Evolutionary conservation across 2,329 filamentous ascomycete genomes (phyloP).

Genomic region (Ceratocystis diversiconidia): DNA sequence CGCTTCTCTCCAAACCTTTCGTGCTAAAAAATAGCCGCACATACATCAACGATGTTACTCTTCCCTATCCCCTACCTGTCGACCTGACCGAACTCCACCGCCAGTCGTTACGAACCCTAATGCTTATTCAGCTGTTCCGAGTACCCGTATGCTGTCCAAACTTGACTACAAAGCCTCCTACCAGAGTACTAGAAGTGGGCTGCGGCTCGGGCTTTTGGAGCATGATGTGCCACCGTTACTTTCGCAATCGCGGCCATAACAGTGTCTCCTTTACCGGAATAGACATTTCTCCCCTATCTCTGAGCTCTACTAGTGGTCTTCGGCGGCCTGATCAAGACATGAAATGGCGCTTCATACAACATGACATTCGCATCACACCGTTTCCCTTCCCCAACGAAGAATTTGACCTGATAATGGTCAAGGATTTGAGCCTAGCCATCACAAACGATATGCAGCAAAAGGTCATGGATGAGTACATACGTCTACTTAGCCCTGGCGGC

Average conservation of each 20-base stretch:
- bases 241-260: slow-evolving; percentile 50
- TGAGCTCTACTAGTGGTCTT: slow-evolving; percentile 26
- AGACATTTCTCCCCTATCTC: slow-evolving; percentile 61
- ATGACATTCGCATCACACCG: slow-evolving; percentile 62
- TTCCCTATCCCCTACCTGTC: slow-evolving; percentile 73
- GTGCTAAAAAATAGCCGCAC: slow-evolving; percentile 63
- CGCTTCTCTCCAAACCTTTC: slow-evolving; percentile 39
- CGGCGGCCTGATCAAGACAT: slow-evolving; percentile 53
- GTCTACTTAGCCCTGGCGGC: slow-evolving; percentile 64
- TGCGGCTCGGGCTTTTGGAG: slow-evolving; percentile 88
- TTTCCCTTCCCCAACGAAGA: slow-evolving; percentile 66
- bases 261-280: slow-evolving; percentile 68
- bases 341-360: slow-evolving; percentile 78
- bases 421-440: slow-evolving; percentile 60
- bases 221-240: slow-evolving; percentile 71
- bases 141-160: slow-evolving; percentile 61
- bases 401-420: slow-evolving; percentile 80
- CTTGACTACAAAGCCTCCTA: slow-evolving; percentile 52
- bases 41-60: slow-evolving; percentile 59
- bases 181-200: slow-evolving; percentile 68
- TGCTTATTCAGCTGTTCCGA: slow-evolving; percentile 69
- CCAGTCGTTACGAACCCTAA: slow-evolving; percentile 69
- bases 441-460: slow-evolving; percentile 43
- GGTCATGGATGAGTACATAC: slow-evolving; percentile 57
- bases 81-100: slow-evolving; percentile 79